These are phyloP conservation scores for Mycena metata DNA, from an alignment of 768 basidiomycete species.

Conservation along the genomic window DNA sequence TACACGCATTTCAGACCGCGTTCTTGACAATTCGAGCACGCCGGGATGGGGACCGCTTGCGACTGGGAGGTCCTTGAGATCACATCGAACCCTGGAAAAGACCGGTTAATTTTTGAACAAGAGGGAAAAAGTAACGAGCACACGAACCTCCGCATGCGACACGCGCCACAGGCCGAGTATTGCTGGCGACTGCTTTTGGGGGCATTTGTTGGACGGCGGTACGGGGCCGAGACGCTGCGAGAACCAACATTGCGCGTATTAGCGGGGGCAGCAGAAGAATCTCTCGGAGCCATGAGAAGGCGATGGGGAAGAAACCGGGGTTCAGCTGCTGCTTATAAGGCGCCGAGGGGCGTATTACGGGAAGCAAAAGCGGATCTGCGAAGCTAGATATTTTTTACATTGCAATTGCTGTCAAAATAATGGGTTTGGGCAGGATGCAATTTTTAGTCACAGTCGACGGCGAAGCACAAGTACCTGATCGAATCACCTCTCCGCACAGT, in stretches of 20 bases:
- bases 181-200: slow-evolving; percentile 86
- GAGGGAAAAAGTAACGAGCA: slow-evolving; percentile 16
- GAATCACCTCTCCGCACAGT: not conserved
- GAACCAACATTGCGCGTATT: slow-evolving; percentile 50
- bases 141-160: slow-evolving; percentile 84
- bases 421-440: slow-evolving; percentile 8
- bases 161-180: slow-evolving; percentile 95
- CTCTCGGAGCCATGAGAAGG: slow-evolving; percentile 71
- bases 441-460: slow-evolving; percentile 26
- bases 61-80: slow-evolving; percentile 86
- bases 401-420: slow-evolving; percentile 30
- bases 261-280: slow-evolving; percentile 53
- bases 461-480: slow-evolving; percentile 26
- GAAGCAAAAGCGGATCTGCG: slow-evolving; percentile 30
- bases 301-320: slow-evolving; percentile 34
- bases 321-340: slow-evolving; percentile 52
- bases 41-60: slow-evolving; percentile 61
- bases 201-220: slow-evolving; percentile 67
- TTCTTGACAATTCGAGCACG: slow-evolving; percentile 92
- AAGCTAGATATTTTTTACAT: slow-evolving; percentile 32
- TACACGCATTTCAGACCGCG: slow-evolving; percentile 95
- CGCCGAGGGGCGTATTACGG: slow-evolving; percentile 36
- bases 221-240: slow-evolving; percentile 55
- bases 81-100: slow-evolving; percentile 85
- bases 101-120: slow-evolving; percentile 19